A percentile compares a stretch with the other conserved stretches of the same genome.
Conservation (phyloP, 73 alveolate genomes). For the Uronychia setigera region DNA sequence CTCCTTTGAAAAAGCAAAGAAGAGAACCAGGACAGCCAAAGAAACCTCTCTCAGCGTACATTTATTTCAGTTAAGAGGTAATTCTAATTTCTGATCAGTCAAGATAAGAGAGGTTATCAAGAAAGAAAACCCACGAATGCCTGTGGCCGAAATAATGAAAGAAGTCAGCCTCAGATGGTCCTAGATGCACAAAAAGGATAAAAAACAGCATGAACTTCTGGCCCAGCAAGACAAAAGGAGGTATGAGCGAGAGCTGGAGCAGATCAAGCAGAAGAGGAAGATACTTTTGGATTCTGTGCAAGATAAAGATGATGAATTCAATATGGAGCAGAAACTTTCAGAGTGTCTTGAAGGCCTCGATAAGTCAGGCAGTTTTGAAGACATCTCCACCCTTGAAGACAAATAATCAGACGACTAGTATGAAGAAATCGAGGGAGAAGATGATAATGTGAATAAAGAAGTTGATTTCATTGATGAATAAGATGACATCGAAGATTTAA, state of each 20-base stretch:
- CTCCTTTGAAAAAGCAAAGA: conserved; percentile 19
- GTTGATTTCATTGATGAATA: neutral
- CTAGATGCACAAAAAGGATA: conserved; percentile 15
- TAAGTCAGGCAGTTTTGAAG: neutral
- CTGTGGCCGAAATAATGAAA: conserved; percentile 32
- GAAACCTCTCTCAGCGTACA: conserved; percentile 73
- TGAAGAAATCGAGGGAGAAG: neutral
- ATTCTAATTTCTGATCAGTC: neutral
- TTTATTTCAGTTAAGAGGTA: conserved; percentile 61
- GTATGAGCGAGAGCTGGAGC: conserved; percentile 14
- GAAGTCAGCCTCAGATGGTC: conserved; percentile 33
- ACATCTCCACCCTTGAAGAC: neutral
- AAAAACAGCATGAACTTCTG: conserved; percentile 4
- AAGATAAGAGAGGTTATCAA: conserved; percentile 50
- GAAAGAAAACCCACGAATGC: conserved; percentile 42
- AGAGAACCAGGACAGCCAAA: conserved; percentile 51
- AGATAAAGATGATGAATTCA: neutral
- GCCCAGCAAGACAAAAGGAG: conserved; percentile 34
- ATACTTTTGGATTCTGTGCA: neutral
- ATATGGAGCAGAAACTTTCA: neutral
- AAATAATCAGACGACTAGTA: neutral
- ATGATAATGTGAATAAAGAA: neutral
- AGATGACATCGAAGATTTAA: neutral
- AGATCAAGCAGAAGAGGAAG: conserved; percentile 13
- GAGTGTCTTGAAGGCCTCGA: neutral